Evolutionary conservation across 495 filamentous ascomycete species (phyloP), one percentile per base, ranked within the genome.

Genomic region (Stereocaulon alpinum): DNA sequence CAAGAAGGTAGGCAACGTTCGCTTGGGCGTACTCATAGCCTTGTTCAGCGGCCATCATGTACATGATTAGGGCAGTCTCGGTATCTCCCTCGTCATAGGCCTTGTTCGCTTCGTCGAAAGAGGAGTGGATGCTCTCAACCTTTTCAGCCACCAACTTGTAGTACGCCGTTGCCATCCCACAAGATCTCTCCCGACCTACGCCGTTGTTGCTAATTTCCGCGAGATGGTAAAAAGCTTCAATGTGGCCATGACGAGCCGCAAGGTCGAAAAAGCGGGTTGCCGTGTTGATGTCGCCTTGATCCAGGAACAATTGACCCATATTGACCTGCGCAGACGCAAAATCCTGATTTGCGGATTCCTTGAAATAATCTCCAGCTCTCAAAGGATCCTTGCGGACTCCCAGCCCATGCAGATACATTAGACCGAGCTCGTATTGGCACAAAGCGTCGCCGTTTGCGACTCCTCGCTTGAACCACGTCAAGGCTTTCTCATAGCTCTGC

Each of bases 81-180:
- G 79, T 75, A 63, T 96, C 87, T n/a, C 90, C 90, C 27, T 81
- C 77, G 48, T 91, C 84, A 68, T 86, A 95, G 0, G 91, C 92
- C 34, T 78, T 72, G 63, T 96, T 96, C 2, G 94, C 87, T 70
- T 96, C 92, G 10, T 75, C 73, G 71, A 96, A 89, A 6, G 90
- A 86, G 1, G 89, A 90, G 42, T 95, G 85, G 14, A 96, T 76
- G 4, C 79, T 76, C 70, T 97, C 94, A 10, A 88, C 88, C 57
- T 86, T 89, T 70, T 99, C 93, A 3, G 90, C 86, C 4, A 97
- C 92, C 65, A 84, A 86, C 75, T 99, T 99, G 76, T 96, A 99
- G 68, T 94, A 96, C 17, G 81, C 80, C 27, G 90, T 82, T 14
- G 94, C 93, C 53, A 89, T 73, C 24, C 75, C 79, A 68, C 93